phyloP scores from a whole-genome alignment of 352 stramenopile species.

The Pythium insidiosum region DNA sequence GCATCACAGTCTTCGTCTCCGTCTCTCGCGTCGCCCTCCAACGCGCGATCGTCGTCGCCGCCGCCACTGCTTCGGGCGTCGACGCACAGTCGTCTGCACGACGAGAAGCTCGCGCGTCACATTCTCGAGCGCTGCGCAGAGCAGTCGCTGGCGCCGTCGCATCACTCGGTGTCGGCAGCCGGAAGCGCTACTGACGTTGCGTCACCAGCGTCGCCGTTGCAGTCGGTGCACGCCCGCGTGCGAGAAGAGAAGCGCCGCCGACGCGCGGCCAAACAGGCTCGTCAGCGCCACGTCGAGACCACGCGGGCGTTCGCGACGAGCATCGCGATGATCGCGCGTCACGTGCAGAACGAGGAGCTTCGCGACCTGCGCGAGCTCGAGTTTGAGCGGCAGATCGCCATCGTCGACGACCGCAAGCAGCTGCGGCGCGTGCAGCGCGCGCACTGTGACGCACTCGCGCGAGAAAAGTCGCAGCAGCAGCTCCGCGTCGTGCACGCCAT shows the following conservation, averaged over 20 bases:
- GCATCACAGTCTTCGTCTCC: neutral
- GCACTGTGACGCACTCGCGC: constrained; percentile 41
- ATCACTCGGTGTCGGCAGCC: constrained; percentile 23
- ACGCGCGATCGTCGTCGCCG: neutral
- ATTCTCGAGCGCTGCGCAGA: constrained; percentile 19
- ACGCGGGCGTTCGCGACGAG: constrained; percentile 53
- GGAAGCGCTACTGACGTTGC: no score
- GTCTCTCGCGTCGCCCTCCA: neutral
- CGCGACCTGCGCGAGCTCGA: constrained; percentile 33
- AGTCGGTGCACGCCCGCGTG: neutral
- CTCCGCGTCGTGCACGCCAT: constrained; percentile 46
- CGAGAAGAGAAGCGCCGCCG: constrained; percentile 11
- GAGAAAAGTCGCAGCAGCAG: constrained; percentile 29
- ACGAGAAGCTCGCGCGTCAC: constrained; percentile 26
- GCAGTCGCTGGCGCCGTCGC: constrained; percentile 25
- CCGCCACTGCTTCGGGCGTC: no score
- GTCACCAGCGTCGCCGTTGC: no score
- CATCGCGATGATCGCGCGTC: constrained; percentile 69
- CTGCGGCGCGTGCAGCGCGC: constrained; percentile 36
- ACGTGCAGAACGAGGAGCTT: constrained; percentile 62
- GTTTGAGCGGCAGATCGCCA: constrained; percentile 28
- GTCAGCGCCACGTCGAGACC: constrained; percentile 34
- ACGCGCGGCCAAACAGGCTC: constrained; percentile 17
- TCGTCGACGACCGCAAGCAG: constrained; percentile 37
- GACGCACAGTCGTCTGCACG: constrained; percentile 20